Base-by-base conservation (phyloP, 495 filamentous ascomycete genomes). In the Echria macrotheca region DNA sequence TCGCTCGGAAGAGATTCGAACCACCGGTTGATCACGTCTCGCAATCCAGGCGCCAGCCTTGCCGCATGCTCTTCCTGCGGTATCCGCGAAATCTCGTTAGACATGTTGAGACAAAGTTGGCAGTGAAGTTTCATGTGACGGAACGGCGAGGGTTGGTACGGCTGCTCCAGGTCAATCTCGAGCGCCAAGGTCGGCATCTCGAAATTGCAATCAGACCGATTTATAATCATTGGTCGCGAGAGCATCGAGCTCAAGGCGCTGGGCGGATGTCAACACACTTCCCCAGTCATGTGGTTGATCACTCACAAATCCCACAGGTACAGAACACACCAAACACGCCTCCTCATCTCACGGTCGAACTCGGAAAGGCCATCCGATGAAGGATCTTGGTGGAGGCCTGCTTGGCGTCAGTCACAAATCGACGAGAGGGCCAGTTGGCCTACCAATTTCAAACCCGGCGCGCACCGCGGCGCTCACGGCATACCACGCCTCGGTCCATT, bases 401-500 rank as follows among this genome's bases (percentile, higher is more conserved):
- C 28, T 15, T 12, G 18, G n/a, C 7, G 50, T 58, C 33, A 60
- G 57, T 26, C 3, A 14, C n/a, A n/a, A n/a, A n/a, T n/a, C n/a
- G n/a, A n/a, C n/a, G n/a, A n/a, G n/a, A n/a, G n/a, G n/a, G n/a
- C n/a, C n/a, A 31, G 3, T 21, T 15, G 15, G 15, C 24, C 1
- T 65, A 72, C 74, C 75, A 44, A 75, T 65, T 48, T 79, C 76
- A 48, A 76, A 74, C 0, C 73, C 76, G 23, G 74, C 74, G 8
- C 70, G 69, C 39, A 78, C 73, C 12, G 69, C 66, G 38, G 56
- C 51, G 32, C 67, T 58, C 26, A 79, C 46, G 10, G 67, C 60
- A 58, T 78, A 75, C 75, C 77, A 78, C 1, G 72, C 68, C 36
- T 78, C 74, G 4, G 71, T 67, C 55, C 76, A 78, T n/a, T 67